Evolutionary conservation across 2,329 filamentous ascomycete species (phyloP), one percentile per base, ranked within the genome.

Genomic region (Cordyceps cateniannulata): DNA sequence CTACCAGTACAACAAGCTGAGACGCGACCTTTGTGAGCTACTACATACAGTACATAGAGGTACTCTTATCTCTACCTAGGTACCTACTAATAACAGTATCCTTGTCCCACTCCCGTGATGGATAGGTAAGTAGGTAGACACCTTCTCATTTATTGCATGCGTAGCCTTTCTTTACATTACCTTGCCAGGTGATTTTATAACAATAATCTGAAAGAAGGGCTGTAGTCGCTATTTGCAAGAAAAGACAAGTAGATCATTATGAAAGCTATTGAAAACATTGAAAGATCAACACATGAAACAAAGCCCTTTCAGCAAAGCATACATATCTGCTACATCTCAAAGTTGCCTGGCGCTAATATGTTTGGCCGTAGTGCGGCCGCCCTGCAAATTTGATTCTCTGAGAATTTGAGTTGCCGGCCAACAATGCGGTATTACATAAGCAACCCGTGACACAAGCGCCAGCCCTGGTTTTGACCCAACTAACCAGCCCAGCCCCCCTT

Each of bases 11-110:
- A 42, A 54, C 38, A 38, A 50, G 24, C 6, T 42, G 55, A 58
- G 32, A 50, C 44, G 54, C 25, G 29, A 57, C 25, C 22, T 38
- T 48, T 12, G 24, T 42, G 38, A n/a, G 7, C 16, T n/a, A 12
- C 29, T 42, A 12, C 18, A 4, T n/a, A n/a, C 3, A 35, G 16
- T 18, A n/a, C 40, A 14, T 1, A 18, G 4, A 48, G 9, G 12
- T 24, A 14, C 40, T 59, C 47, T 59, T 59, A 59, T 59, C 56
- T 51, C 35, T 27, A 22, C 25, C n/a, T n/a, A n/a, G n/a, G n/a
- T n/a, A n/a, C n/a, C n/a, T n/a, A n/a, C n/a, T n/a, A n/a, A n/a
- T n/a, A n/a, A n/a, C n/a, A n/a, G n/a, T n/a, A n/a, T n/a, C 53
- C 53, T 56, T 22, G 53, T 56, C 53, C 22, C 20, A 9, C n/a